Percentiles rank a stretch among this genome's conserved stretches.
Evolutionary conservation across 805 yeast species (phyloP).

Genomic region (Yarrowia sp.): DNA sequence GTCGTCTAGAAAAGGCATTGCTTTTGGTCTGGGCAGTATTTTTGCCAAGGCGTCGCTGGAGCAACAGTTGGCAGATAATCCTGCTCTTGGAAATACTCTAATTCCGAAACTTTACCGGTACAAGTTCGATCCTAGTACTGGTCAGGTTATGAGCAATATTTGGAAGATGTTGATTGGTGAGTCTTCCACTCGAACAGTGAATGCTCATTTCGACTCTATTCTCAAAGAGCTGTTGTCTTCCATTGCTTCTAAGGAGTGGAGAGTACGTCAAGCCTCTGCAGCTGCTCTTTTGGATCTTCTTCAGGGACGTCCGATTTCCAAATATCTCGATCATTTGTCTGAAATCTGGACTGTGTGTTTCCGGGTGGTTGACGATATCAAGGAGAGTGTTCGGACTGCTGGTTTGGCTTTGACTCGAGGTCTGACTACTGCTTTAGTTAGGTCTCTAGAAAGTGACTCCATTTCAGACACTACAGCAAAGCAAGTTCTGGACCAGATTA

Average conservation of each 20-base stretch:
- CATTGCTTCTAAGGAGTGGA: constrained; percentile 85
- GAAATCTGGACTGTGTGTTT: constrained; percentile 85
- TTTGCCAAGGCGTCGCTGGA: constrained; percentile 74
- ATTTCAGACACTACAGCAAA: constrained; percentile 41
- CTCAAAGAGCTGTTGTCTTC: constrained; percentile 59
- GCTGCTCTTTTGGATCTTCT: constrained; percentile 66
- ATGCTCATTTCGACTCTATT: constrained; percentile 54
- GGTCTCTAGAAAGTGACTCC: constrained; percentile 46
- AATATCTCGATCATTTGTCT: constrained; percentile 42
- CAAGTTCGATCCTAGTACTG: constrained; percentile 80
- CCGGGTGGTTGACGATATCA: constrained; percentile 88
- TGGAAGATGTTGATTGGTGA: constrained; percentile 70
- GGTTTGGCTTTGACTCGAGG: constrained; percentile 66
- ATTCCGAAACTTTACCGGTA: constrained; percentile 83
- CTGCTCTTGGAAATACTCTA: constrained; percentile 53
- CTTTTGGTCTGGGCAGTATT: constrained; percentile 86
- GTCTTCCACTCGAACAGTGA: constrained; percentile 53
- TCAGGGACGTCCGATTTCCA: constrained; percentile 54
- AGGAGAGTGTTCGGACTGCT: constrained; percentile 84
- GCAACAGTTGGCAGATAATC: constrained; percentile 53
- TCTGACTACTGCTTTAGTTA: constrained; percentile 59
- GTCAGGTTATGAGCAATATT: constrained; percentile 80
- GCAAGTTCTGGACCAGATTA: constrained; percentile 51
- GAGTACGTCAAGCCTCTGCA: constrained; percentile 85
- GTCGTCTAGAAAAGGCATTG: constrained; percentile 91